A percentile compares a stretch with the other conserved stretches of the same genome.
phyloP scores from a whole-genome alignment of 1,139 yeast genomes.

The Yamadazyma pseudoaaseri region DNA sequence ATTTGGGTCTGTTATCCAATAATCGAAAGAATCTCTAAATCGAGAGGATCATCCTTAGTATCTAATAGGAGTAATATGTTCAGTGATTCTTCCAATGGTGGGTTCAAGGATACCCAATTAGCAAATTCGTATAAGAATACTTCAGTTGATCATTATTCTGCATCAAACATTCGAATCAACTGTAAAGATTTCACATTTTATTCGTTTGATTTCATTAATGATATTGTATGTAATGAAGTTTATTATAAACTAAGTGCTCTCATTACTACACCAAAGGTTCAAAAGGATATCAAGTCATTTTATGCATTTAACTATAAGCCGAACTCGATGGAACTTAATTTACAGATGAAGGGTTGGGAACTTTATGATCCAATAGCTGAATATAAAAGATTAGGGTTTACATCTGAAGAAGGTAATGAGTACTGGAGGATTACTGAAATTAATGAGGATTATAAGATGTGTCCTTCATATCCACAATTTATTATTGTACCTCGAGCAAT shows the following conservation, averaged over 20 bases:
- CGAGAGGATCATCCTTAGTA: conserved; percentile 49
- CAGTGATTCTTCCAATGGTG: conserved; percentile 6
- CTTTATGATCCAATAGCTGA: conserved; percentile 64
- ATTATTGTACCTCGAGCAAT: conserved; percentile 71
- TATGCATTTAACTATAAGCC: conserved; percentile 52
- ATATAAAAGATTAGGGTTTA: conserved; percentile 62
- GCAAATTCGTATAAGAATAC: conserved; percentile 15
- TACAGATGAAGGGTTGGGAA: conserved; percentile 64
- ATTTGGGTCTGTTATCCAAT: conserved; percentile 94
- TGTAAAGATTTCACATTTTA: conserved; percentile 89
- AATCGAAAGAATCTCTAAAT: conserved; percentile 63
- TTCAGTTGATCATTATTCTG: conserved; percentile 42
- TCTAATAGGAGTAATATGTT: conserved; percentile 11
- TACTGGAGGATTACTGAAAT: conserved; percentile 72
- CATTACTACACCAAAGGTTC: conserved; percentile 42
- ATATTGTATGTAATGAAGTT: conserved; percentile 63
- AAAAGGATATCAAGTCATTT: conserved; percentile 40
- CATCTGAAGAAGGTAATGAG: conserved; percentile 7
- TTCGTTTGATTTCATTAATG: conserved; percentile 69
- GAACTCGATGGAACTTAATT: conserved; percentile 61
- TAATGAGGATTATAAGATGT: conserved; percentile 64
- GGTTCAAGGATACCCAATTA: conserved; percentile 12
- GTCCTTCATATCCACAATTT: conserved; percentile 71
- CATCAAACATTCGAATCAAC: conserved; percentile 60
- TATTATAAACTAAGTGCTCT: conserved; percentile 68